Conservation (phyloP, 2,329 filamentous ascomycete genomes). For the Fusarium annulatum region DNA sequence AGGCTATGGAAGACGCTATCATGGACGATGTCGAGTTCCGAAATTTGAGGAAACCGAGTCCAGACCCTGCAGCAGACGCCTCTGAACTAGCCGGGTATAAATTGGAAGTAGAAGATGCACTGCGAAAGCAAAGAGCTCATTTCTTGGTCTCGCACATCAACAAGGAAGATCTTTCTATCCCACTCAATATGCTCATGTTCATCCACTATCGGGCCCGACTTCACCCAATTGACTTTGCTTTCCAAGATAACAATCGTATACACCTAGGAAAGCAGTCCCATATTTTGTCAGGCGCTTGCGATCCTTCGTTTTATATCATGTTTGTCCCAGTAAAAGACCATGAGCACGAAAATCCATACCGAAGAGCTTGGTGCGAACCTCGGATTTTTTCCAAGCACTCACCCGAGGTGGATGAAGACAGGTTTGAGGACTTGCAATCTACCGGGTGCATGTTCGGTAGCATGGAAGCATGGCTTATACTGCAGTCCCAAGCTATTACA, state of each 20-base stretch:
- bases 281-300: conserved; percentile 30
- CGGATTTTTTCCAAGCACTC: background rate
- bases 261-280: conserved; percentile 29
- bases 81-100: conserved; percentile 10
- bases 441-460: background rate
- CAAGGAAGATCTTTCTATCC: conserved; percentile 25
- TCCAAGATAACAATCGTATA: conserved; percentile 29
- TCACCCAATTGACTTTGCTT: conserved; percentile 12
- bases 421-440: background rate
- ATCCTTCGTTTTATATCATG: background rate
- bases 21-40: background rate
- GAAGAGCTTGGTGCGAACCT: background rate
- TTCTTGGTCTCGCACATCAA: conserved; percentile 43
- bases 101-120: conserved; percentile 5
- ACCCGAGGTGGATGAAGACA: background rate
- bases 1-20: background rate
- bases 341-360: background rate
- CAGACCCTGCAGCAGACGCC: background rate
- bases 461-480: conserved; percentile 32
- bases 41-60: background rate
- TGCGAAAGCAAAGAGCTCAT: conserved; percentile 23
- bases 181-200: conserved; percentile 33
- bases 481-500: conserved; percentile 33
- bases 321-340: background rate
- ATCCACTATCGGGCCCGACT: conserved; percentile 36